phyloP scores from a whole-genome alignment of 2,329 filamentous ascomycete species.

The Exophiala sideris region DNA sequence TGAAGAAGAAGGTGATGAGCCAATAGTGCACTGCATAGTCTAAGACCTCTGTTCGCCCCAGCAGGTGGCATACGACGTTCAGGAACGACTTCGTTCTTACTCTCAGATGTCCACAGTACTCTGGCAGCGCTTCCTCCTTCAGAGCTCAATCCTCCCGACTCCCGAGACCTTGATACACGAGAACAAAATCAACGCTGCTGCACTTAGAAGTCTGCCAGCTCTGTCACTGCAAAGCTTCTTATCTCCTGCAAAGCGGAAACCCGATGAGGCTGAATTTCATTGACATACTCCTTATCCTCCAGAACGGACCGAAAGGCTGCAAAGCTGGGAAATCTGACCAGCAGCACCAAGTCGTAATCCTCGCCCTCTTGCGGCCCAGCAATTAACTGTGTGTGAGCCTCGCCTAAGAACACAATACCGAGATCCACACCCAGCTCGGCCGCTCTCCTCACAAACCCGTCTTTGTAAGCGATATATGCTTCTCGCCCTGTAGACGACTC shows the following conservation, averaged over 20 bases:
- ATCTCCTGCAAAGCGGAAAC: slow-evolving; percentile 4
- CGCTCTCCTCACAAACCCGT: slow-evolving; percentile 3
- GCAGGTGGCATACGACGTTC: no score
- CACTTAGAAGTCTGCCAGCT: neutral
- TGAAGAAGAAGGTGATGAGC: no score
- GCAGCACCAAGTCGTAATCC: slow-evolving; percentile 6
- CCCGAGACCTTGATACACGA: no score
- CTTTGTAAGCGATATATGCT: slow-evolving; percentile 3
- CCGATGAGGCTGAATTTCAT: slow-evolving; percentile 9
- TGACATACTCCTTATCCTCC: slow-evolving; percentile 3
- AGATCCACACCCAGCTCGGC: neutral
- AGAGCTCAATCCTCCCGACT: no score
- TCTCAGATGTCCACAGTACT: no score
- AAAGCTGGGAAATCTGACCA: slow-evolving; percentile 3
- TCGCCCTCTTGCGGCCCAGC: slow-evolving; percentile 6
- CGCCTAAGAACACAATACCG: slow-evolving; percentile 3
- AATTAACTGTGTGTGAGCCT: slow-evolving; percentile 6
- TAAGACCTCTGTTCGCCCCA: no score
- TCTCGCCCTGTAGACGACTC: neutral
- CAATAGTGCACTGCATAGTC: no score
- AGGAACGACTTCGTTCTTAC: no score
- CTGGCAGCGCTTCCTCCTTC: no score
- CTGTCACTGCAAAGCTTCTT: slow-evolving; percentile 6
- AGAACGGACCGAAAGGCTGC: slow-evolving; percentile 9
- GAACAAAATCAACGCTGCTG: neutral